Base-by-base conservation (phyloP, 2,329 filamentous ascomycete species). In the Aspergillus jensenii region DNA sequence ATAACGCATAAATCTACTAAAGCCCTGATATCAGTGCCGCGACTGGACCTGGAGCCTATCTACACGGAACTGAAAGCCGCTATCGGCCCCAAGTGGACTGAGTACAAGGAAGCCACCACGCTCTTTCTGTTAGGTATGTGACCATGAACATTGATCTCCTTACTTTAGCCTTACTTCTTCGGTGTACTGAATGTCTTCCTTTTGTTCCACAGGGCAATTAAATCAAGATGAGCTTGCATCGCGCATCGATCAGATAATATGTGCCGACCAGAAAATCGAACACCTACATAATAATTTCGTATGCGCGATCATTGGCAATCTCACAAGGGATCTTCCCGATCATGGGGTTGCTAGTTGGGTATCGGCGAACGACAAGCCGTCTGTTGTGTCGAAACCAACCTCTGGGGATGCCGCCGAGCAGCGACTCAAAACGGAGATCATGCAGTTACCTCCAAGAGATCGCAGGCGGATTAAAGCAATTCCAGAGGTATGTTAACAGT, bases 321-420 rank as follows among this genome's bases (percentile, higher is more conserved):
- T 82, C 21, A 78, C 76, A 59, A 81, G 85, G 67, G 86, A 88
- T 67, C 75, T 82, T 33, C 86, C 86, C 1, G 83, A 86, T 54
- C 81, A 84, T 58, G 84, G 84, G 44, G 82, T 87, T 58, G 86
- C 86, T 60, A 82, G 79, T 65, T 88, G 84, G 84, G 86, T 88
- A 48, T 82, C 83, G 40, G 84, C 84, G 35, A 86, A 84, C 60
- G 79, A 82, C 69, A 82, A 82, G 65, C 77, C 79, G 15, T 77
- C 76, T 9, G 70, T 77, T 52, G 71, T 80, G 39, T 78, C 77
- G 11, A 81, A 81, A 65, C 80, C 81, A 14, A 76, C 79, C 35
- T 80, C 81, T 19, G 84, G 83, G 48, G 85, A 88, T 76, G 83
- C 82, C 55, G 81, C 81, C 43, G 85, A 88, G 68, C 85, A 87